Conservation (phyloP, 225 moss, liverwort and hornwort genomes). For the Anthoceros angustus region DNA sequence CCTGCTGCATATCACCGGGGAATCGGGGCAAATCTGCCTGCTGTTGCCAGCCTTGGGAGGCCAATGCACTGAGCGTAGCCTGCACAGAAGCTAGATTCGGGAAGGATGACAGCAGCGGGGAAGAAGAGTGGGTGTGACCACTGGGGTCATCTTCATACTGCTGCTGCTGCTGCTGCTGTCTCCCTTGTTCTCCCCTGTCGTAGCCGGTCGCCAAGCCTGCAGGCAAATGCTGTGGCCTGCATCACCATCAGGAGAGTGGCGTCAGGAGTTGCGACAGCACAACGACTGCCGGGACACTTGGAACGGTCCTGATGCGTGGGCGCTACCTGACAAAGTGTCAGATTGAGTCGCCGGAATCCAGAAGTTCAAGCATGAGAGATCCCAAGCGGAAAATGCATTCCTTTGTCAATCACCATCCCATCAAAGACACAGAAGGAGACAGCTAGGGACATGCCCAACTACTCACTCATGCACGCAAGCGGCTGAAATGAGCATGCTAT, state of each 20-base stretch:
- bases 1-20: conserved; percentile 1
- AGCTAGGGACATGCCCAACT: neutral
- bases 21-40: neutral
- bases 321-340: neutral
- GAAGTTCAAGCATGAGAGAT: too few relatives aligned
- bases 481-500: neutral
- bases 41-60: neutral
- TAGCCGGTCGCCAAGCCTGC: neutral
- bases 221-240: neutral
- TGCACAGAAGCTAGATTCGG: neutral
- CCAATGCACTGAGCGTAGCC: neutral
- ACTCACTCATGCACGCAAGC: neutral
- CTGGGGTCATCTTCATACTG: neutral
- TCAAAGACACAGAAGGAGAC: neutral
- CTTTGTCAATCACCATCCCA: neutral
- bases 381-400: too few relatives aligned
- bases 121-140: neutral
- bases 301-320: neutral
- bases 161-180: neutral
- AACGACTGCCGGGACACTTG: neutral
- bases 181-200: neutral
- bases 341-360: neutral
- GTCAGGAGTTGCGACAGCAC: neutral
- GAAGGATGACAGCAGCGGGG: neutral
- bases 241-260: neutral